These are phyloP conservation scores for Akanthomyces dipterigenus DNA, from an alignment of 2,329 filamentous ascomycete species.

Conservation along the genomic window DNA sequence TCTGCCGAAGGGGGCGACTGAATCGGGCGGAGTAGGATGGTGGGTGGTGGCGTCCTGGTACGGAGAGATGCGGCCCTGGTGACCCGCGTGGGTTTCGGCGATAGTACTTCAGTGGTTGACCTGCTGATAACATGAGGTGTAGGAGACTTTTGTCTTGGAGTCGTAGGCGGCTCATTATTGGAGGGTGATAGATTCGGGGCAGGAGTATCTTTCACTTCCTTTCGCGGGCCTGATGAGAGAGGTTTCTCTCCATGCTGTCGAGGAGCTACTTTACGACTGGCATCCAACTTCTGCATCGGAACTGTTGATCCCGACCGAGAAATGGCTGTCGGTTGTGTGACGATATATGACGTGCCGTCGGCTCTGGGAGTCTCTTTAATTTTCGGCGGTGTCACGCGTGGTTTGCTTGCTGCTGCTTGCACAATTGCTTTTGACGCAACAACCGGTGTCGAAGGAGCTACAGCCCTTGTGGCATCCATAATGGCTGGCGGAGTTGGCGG, in stretches of 20 bases:
- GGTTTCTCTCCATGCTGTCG: not conserved
- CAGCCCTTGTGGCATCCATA: not conserved
- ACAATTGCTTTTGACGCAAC: not conserved
- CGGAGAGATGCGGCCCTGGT: constrained; percentile 23
- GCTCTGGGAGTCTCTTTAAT: not conserved
- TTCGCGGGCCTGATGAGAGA: not conserved
- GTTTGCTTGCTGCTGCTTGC: constrained; percentile 1
- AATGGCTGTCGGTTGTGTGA: not conserved
- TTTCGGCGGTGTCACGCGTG: constrained; percentile 5
- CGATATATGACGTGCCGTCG: not conserved
- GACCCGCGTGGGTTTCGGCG: constrained; percentile 27
- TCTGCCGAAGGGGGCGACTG: constrained; percentile 22
- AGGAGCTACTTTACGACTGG: not conserved
- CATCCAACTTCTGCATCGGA: not conserved
- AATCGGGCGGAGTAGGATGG: constrained; percentile 18
- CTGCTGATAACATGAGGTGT: constrained; percentile 16
- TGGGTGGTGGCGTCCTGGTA: constrained; percentile 22
- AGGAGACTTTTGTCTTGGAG: constrained; percentile 10
- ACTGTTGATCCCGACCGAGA: not conserved
- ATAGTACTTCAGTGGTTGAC: constrained; percentile 20
- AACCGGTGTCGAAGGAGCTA: not conserved
- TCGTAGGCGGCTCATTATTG: not conserved
- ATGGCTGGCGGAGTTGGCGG: not conserved
- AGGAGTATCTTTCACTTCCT: not conserved
- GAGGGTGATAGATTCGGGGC: not conserved